Evolutionary conservation across 176 grass and related monocot genomes (phyloP), one percentile per base, ranked within the genome.

Genomic region (Ensete glaucum): DNA sequence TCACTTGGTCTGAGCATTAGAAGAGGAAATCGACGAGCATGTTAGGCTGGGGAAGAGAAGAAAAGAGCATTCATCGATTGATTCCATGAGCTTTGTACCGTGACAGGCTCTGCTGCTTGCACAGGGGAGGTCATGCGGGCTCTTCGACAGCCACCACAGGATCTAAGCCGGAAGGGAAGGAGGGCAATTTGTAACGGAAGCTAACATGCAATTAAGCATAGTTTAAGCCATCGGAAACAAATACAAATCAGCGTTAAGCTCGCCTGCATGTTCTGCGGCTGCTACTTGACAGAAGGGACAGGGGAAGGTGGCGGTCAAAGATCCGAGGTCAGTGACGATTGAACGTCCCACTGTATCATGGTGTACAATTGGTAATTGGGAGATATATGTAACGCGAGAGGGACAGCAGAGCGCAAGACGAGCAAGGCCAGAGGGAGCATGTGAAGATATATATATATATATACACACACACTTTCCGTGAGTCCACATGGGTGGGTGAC

Each of bases 211-310:
- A 27, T 43, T 25, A 3, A 58, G 11, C 27, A 23, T 53, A 22
- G 19, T 72, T 24, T 24, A 2, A 54, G 9, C 9, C 8, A 15
- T 69, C 67, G 1, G 64, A 67, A 11, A 29, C 11, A 72, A 29
- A 26, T 15, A 2, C 29, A 68, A 56, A 17, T 34, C 8, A 58
- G 22, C 72, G 2, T 52, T 16, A 7, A 53, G 22, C 53, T 48
- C 43, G 19, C 54, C 25, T 59, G 73, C 73, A 75, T 75, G 26
- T 75, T 75, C 54, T 58, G 24, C 16, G 48, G 22, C 54, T 60
- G 63, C 63, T 13, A 65, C 21, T 24, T 22, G 24, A 13, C 8
- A 53, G 12, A 26, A 56, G 22, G 34, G 13, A 59, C 52, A 54
- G 2, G 9, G 1, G 50, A 25, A 23, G 15, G 23, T n/a, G 34